Base-by-base conservation (phyloP, 495 filamentous ascomycete genomes). In the Penicillium cataractarum region DNA sequence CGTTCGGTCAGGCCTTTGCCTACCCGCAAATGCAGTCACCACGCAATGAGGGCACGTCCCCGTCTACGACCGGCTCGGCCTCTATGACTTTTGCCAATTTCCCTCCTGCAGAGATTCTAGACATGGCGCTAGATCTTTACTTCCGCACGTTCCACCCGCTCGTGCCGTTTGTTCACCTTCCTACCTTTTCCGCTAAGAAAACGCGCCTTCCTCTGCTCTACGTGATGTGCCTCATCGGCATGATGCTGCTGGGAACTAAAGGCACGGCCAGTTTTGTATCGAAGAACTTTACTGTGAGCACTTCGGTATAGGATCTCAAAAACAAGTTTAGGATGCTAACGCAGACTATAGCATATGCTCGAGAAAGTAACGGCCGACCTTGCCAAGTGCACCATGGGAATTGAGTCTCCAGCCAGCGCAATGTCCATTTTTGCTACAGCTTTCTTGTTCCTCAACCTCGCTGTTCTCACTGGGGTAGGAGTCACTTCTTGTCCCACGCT, bases 101-200 rank as follows among this genome's bases (percentile, higher is more conserved):
- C 39, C 82, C 82, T 52, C 80, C 80, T 7, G 77, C 80, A 8
- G 81, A 83, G 59, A 76, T 83, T n/a, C 66, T 84, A n/a, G 81
- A 84, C 63, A 82, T 83, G 73, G 80, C 80, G n/a, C 70, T 84
- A n/a, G 82, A 84, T 53, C 66, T 82, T 19, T 84, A 78, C 58
- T 81, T 84, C 57, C 77, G 79, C 46, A 77, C 78, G 9, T 83
- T 82, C 57, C 78, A 83, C 58, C 78, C 80, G 5, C 71, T 82
- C 15, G 70, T 83, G n/a, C 81, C 80, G 1, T 82, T 83, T 65
- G 75, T 84, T 7, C 82, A 84, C 64, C 68, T 79, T 6, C 80
- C 82, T 6, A 82, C 81, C 1, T 84, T 83, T 60, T 79, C 74
- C 21, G 80, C 81, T 0, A 82, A 77, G 58, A 79, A 75, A 35